A percentile compares a stretch with the other conserved stretches of the same genome.
Conservation (phyloP, 441 rosid species). For the Jatropha multifida region DNA sequence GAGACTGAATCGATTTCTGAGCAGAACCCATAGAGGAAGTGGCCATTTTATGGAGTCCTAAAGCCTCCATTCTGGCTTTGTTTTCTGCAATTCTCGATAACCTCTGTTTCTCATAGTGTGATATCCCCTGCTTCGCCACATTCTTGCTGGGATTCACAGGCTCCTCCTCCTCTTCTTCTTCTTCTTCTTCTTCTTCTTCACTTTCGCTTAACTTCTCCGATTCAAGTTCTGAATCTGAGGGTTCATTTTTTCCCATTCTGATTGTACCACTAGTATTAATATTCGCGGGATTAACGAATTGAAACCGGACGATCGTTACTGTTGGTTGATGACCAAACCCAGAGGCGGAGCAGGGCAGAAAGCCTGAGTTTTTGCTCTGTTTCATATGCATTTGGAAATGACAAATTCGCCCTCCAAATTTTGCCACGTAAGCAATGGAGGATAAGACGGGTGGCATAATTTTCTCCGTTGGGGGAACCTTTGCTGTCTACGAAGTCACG, state of each 20-base stretch:
- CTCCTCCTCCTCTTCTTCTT: constrained; percentile 14
- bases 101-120: constrained; percentile 77
- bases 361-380: background rate
- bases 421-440: background rate
- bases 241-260: constrained; percentile 25
- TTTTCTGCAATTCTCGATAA: constrained; percentile 75
- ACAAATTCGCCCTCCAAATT: background rate
- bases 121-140: constrained; percentile 27
- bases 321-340: no score
- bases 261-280: background rate
- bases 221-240: constrained; percentile 29
- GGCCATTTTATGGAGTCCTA: constrained; percentile 67
- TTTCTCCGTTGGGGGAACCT: background rate
- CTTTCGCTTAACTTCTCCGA: constrained; percentile 27
- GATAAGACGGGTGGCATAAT: background rate
- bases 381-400: background rate
- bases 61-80: constrained; percentile 78
- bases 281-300: background rate
- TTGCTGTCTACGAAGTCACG: background rate
- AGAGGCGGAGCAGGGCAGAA: no score
- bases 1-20: constrained; percentile 28
- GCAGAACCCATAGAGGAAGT: constrained; percentile 45
- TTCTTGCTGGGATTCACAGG: constrained; percentile 1
- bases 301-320: no score
- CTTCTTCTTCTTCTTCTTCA: constrained; percentile 15